A percentile compares a stretch with the other conserved stretches of the same genome.
phyloP scores from a whole-genome alignment of 768 basidiomycete species.

The Psilocybe azurescens region DNA sequence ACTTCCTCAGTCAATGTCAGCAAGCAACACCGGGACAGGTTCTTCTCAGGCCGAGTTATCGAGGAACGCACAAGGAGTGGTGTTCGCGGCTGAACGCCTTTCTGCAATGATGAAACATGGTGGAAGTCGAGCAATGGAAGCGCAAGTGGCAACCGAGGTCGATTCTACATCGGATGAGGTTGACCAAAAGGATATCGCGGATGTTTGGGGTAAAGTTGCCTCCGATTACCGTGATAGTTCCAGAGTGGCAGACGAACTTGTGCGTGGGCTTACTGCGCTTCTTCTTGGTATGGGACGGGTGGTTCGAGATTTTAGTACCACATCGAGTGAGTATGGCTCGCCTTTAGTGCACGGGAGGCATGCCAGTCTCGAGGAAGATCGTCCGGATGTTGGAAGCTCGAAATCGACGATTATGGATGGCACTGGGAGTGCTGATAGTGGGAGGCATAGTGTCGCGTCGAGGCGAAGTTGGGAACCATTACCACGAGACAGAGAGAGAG shows the following conservation, averaged over 20 bases:
- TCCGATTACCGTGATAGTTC: constrained; percentile 75
- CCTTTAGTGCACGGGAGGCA: constrained; percentile 52
- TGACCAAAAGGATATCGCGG: constrained; percentile 42
- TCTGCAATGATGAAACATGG: constrained; percentile 63
- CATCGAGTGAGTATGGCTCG: constrained; percentile 30
- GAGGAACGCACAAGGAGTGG: constrained; percentile 65
- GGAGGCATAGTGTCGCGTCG: constrained; percentile 59
- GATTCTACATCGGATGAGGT: constrained; percentile 34
- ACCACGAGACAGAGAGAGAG: constrained; percentile 21
- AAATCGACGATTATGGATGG: constrained; percentile 7
- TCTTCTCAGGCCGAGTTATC: constrained; percentile 54
- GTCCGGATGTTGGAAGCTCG: constrained; percentile 28
- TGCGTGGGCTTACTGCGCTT: constrained; percentile 76
- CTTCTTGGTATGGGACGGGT: constrained; percentile 77
- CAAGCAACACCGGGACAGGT: constrained; percentile 34
- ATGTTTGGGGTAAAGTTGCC: constrained; percentile 73
- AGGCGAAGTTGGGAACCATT: constrained; percentile 53
- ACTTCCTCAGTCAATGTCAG: constrained; percentile 37
- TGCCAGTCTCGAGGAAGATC: constrained; percentile 46
- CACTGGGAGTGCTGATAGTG: constrained; percentile 34
- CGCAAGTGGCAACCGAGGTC: constrained; percentile 80
- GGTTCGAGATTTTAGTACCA: constrained; percentile 57
- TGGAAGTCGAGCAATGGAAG: constrained; percentile 65
- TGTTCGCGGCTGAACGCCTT: constrained; percentile 68
- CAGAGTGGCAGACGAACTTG: constrained; percentile 78